Evolutionary conservation across 2,329 filamentous ascomycete species (phyloP), one percentile per base, ranked within the genome.

Genomic region (Alternaria solani): DNA sequence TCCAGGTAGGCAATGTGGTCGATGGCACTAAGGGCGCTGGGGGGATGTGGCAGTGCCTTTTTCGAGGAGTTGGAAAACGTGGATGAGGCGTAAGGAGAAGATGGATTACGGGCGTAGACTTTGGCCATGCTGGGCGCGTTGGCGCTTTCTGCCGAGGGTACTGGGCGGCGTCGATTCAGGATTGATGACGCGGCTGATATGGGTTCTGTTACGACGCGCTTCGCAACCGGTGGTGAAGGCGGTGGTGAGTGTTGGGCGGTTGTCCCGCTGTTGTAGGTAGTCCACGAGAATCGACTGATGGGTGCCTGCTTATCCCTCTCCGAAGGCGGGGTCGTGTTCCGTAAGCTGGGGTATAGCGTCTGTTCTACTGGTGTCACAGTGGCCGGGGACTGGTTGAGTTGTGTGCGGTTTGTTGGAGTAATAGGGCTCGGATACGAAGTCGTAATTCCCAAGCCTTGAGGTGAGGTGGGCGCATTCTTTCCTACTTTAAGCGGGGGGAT

Each of bases 191-290:
- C 70, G 43, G 69, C 66, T 51, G 74, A 66, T 18, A 66, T 59
- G 23, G 71, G 68, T 43, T 75, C 72, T 36, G 70, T 68, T 18
- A 69, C 70, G 11, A 69, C 59, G 38, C 65, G 46, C 12, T 64
- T 32, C 18, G 74, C 71, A 14, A 78, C 76, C 23, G 76, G 76
- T 18, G 81, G 81, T 52, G 78, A 81, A 9, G 78, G 76, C 3
- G 80, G 80, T 41, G 79, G 79, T 48, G 79, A 80, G 54, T 79
- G 76, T 48, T 80, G 78, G 57, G 80, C 77, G 3, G 78, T 79
- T 7, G 75, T 76, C 59, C 63, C 67, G 39, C 77, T 81, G 58
- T 71, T 74, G 52, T 74, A 74, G 16, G 72, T 74, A 18, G 71
- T 74, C 68, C 72, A 74, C 28, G 73, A 72, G 47, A 75, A 75